phyloP scores from a whole-genome alignment of 352 stramenopile species.

The Phytophthora ramorum region DNA sequence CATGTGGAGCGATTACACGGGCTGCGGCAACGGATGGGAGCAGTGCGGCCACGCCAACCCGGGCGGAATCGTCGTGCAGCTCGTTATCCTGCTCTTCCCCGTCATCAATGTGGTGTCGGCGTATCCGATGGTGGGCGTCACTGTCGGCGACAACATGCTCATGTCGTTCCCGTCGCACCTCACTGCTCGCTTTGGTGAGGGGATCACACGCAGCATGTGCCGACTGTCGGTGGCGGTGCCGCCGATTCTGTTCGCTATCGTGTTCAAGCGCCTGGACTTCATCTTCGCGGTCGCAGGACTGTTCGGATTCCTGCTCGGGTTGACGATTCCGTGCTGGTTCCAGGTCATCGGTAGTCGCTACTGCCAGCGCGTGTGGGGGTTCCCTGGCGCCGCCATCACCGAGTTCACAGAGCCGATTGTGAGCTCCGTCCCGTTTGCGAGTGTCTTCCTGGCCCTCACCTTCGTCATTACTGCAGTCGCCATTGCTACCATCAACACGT shows the following conservation, averaged over 20 bases:
- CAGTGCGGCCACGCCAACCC: constrained; percentile 54
- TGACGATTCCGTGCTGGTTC: constrained; percentile 87
- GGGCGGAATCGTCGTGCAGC: constrained; percentile 67
- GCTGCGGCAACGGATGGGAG: constrained; percentile 83
- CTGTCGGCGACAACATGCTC: constrained; percentile 87
- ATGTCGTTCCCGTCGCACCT: constrained; percentile 79
- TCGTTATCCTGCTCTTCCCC: constrained; percentile 85
- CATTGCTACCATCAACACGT: constrained; percentile 68
- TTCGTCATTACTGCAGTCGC: constrained; percentile 75
- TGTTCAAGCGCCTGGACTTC: constrained; percentile 90
- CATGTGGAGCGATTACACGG: constrained; percentile 84
- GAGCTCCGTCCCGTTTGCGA: constrained; percentile 72
- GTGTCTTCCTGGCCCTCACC: constrained; percentile 64
- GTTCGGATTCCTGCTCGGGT: constrained; percentile 79
- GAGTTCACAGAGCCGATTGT: constrained; percentile 71
- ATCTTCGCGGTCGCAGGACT: constrained; percentile 83
- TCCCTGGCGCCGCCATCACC: constrained; percentile 70
- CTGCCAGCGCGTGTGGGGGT: constrained; percentile 77
- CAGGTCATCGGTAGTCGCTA: constrained; percentile 85
- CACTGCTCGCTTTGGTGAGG: constrained; percentile 55
- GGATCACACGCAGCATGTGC: constrained; percentile 58
- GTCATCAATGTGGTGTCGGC: constrained; percentile 87
- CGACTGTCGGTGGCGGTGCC: constrained; percentile 70
- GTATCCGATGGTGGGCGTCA: constrained; percentile 87
- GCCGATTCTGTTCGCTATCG: constrained; percentile 74